These are phyloP conservation scores for Populus tomentosa DNA, from an alignment of 441 rosid species.

Conservation along the genomic window DNA sequence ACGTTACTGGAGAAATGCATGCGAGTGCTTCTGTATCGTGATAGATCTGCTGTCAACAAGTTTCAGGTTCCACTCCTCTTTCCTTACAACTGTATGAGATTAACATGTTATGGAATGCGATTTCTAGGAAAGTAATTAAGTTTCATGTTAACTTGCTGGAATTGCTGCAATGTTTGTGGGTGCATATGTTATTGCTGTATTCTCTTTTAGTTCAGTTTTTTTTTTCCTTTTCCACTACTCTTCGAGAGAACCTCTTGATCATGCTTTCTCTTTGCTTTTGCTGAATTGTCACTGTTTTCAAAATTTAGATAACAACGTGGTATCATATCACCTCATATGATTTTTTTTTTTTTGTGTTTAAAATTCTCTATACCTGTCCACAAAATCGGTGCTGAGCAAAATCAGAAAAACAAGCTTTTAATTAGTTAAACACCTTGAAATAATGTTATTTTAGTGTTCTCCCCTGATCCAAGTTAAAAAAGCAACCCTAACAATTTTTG, in stretches of 20 bases:
- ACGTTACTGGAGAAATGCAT: conserved; percentile 92
- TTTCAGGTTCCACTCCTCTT: conserved; percentile 66
- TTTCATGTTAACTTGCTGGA: background rate
- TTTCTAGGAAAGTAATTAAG: background rate
- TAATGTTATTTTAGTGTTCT: background rate
- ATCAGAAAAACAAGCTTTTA: background rate
- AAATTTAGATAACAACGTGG: background rate
- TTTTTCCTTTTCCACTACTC: background rate
- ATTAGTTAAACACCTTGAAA: background rate
- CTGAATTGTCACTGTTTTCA: background rate
- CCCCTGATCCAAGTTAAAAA: background rate
- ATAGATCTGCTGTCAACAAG: conserved; percentile 92
- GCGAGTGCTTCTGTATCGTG: conserved; percentile 96
- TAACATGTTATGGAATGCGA: background rate
- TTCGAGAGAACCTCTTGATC: background rate
- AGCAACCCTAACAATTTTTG: background rate
- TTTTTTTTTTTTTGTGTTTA: too few relatives aligned
- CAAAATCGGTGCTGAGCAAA: background rate
- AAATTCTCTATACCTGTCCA: background rate
- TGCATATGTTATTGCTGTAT: background rate
- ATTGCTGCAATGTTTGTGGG: background rate
- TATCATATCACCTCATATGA: background rate
- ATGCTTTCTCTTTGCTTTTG: background rate
- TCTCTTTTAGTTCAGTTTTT: background rate
- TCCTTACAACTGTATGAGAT: background rate